These are phyloP conservation scores for Trametes cinnabarina DNA, from an alignment of 768 basidiomycete species.

Conservation along the genomic window DNA sequence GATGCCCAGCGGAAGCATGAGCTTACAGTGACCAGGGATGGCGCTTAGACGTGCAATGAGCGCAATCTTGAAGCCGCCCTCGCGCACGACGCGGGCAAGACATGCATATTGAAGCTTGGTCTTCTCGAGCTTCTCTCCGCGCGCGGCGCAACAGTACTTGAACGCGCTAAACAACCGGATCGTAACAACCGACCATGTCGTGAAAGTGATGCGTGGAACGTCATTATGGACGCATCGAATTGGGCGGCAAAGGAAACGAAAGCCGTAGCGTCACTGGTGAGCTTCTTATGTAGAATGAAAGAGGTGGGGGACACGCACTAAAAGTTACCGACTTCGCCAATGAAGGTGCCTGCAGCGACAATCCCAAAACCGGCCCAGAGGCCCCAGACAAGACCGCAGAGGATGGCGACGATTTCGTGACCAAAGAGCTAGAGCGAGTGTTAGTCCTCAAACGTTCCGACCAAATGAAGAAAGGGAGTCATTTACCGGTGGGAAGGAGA, in stretches of 20 bases:
- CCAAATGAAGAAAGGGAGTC: background rate
- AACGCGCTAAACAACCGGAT: conserved; percentile 58
- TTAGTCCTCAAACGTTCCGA: conserved; percentile 16
- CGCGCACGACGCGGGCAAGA: conserved; percentile 61
- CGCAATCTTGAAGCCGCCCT: conserved; percentile 86
- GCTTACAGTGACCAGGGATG: conserved; percentile 83
- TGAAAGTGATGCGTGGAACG: background rate
- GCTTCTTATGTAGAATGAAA: background rate
- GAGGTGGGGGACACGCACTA: conserved; percentile 50
- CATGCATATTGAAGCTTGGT: conserved; percentile 47
- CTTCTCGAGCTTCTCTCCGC: conserved; percentile 65
- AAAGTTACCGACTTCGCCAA: conserved; percentile 87
- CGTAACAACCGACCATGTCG: background rate
- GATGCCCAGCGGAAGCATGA: background rate
- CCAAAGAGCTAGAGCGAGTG: conserved; percentile 66
- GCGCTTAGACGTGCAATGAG: conserved; percentile 75
- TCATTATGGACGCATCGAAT: no score
- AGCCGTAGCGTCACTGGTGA: background rate
- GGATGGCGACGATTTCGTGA: conserved; percentile 85
- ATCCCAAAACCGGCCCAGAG: conserved; percentile 86
- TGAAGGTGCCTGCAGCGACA: conserved; percentile 75
- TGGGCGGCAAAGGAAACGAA: background rate
- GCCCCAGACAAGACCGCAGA: conserved; percentile 91
- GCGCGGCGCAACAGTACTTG: conserved; percentile 71
- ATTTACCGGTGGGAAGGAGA: conserved; percentile 42